Evolutionary conservation across 257 asterid genomes (phyloP), one percentile per base, ranked within the genome.

Genomic region (Petrea volubilis): DNA sequence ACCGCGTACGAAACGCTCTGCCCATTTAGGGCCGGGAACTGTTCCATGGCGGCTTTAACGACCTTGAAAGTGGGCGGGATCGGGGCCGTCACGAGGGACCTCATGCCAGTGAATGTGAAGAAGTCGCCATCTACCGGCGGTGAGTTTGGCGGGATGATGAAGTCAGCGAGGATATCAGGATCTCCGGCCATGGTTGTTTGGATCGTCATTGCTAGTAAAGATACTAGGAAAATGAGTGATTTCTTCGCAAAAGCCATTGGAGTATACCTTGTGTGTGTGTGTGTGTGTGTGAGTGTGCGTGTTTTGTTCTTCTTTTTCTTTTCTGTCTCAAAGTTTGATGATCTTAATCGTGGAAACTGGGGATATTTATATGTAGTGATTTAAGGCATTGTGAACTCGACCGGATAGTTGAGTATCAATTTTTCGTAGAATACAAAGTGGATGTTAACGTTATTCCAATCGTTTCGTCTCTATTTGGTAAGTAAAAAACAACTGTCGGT

Each of bases 1-100:
- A 86, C 83, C 0, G 87, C 88, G 44, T 81, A 86, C 57, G 88
- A 83, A 9, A 83, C 84, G 3, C 88, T 83, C 60, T 78, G 88
- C 25, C 88, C 84, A 3, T 79, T 83, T 2, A 86, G 69, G 10
- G 91, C 84, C 0, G 82, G 87, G 61, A 86, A 86, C 28, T 83
- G 84, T 4, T 70, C 84, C 84, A 81, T 29, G 1, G 57, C 28
- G 20, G 88, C 87, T 40, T 86, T 86, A 15, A 80, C 47, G 7
- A 64, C 76, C 73, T 75, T 72, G 81, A 86, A 86, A 2, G 73
- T 40, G 0, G 81, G 61, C 0, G 91, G 88, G 14, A 79, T 50
- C 1, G 85, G 82, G 58, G 61, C 80, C 0, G 60, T n/a, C 8
- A 81, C 6, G 36, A 83, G 78, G 20, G 80, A 25, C 11, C 88